Conservation (phyloP, 2,329 filamentous ascomycete species). For the Trichoderma hamatum region DNA sequence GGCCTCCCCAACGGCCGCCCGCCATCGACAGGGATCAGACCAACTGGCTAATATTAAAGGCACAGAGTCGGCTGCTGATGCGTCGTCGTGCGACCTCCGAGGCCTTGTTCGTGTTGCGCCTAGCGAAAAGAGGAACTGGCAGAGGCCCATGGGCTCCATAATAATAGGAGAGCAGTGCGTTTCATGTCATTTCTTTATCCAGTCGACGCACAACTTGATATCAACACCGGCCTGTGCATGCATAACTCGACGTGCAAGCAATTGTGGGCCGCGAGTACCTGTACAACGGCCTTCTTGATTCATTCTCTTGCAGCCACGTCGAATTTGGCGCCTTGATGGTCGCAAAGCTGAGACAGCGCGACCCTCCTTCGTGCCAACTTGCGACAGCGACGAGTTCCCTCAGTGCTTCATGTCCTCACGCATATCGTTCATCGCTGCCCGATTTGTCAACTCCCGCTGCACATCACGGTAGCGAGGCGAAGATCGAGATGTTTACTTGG, state of each 20-base stretch:
- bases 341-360: slow-evolving; percentile 18
- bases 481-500: background rate
- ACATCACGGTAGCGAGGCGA: slow-evolving; percentile 15
- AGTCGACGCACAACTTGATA: background rate
- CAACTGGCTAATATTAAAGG: slow-evolving; percentile 13
- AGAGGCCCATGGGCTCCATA: slow-evolving; percentile 21
- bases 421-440: slow-evolving; percentile 7
- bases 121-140: slow-evolving; percentile 20
- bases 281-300: background rate
- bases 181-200: slow-evolving; percentile 16
- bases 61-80: slow-evolving; percentile 25
- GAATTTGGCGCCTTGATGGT: background rate
- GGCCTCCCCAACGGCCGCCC: slow-evolving; percentile 12
- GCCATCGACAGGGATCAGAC: slow-evolving; percentile 9
- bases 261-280: background rate
- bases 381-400: slow-evolving; percentile 13
- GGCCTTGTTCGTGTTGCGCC: slow-evolving; percentile 11
- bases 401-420: background rate
- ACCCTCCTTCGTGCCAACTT: slow-evolving; percentile 22
- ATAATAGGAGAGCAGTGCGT: slow-evolving; percentile 23
- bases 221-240: background rate
- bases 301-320: slow-evolving; percentile 12
- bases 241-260: background rate
- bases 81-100: slow-evolving; percentile 23
- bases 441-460: slow-evolving; percentile 10